Conservation (phyloP, 1,139 yeast species). For the Suhomyces panamericanus region DNA sequence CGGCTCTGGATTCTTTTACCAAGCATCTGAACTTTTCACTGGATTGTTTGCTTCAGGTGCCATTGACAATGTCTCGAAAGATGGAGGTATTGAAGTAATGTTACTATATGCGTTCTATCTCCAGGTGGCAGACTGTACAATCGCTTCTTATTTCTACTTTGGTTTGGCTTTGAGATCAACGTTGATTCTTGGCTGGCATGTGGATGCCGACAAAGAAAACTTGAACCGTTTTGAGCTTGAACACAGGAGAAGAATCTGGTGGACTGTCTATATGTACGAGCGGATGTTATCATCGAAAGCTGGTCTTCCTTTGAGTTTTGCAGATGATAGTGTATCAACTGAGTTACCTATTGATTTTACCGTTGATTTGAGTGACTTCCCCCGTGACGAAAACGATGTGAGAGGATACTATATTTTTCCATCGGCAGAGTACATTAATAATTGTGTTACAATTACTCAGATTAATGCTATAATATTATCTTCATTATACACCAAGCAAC, state of each 20-base stretch:
- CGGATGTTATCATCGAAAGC: conserved; percentile 84
- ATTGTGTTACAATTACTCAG: conserved; percentile 79
- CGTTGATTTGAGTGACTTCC: conserved; percentile 53
- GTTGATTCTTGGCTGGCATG: conserved; percentile 77
- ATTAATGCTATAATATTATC: conserved; percentile 75
- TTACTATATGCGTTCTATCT: conserved; percentile 75
- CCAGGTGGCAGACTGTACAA: conserved; percentile 84
- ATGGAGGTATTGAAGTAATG: conserved; percentile 81
- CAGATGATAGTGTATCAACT: conserved; percentile 77
- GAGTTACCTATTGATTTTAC: conserved; percentile 74
- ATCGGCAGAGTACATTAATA: conserved; percentile 74
- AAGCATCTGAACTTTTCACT: conserved; percentile 73
- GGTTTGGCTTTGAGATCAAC: conserved; percentile 79
- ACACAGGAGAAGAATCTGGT: conserved; percentile 81
- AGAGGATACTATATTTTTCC: conserved; percentile 69
- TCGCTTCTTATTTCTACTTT: conserved; percentile 77
- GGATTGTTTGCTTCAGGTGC: conserved; percentile 80
- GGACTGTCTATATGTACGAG: conserved; percentile 91
- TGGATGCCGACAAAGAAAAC: conserved; percentile 70
- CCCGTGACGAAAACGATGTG: conserved; percentile 52
- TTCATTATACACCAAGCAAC: conserved; percentile 73
- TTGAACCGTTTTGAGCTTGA: conserved; percentile 68
- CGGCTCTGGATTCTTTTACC: conserved; percentile 74
- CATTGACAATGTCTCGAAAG: conserved; percentile 70
- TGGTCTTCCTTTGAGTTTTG: conserved; percentile 75